These are phyloP conservation scores for Chlorella sorokiniana DNA, from an alignment of 139 green algal genomes.

Conservation along the genomic window DNA sequence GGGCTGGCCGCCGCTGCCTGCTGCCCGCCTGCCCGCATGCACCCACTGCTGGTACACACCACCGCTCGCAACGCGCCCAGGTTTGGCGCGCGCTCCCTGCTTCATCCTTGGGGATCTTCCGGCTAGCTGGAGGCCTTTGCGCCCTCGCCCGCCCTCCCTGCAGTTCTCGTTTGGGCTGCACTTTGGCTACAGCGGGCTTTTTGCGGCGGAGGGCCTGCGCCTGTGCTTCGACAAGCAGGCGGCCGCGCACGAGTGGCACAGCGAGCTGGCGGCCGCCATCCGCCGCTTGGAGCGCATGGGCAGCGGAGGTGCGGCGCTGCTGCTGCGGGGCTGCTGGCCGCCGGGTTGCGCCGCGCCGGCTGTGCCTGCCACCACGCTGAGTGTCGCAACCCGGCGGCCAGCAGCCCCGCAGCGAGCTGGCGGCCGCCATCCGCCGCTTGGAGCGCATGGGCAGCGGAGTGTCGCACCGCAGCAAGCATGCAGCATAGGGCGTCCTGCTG, in stretches of 20 bases:
- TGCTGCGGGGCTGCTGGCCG: not conserved
- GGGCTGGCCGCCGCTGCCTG: not conserved
- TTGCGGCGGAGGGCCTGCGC: conserved; percentile 8
- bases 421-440: not conserved
- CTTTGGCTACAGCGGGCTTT: conserved; percentile 20
- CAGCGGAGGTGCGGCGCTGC: conserved; percentile 2
- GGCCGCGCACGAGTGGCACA: conserved; percentile 11
- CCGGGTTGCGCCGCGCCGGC: no score
- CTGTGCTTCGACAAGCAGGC: conserved; percentile 24
- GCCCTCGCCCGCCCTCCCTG: not conserved
- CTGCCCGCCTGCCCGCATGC: no score
- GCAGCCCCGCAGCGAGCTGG: conserved; percentile 12
- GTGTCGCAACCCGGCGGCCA: not conserved
- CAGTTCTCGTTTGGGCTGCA: conserved; percentile 23
- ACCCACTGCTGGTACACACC: no score
- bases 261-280: not conserved
- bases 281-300: not conserved
- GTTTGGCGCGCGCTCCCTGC: no score
- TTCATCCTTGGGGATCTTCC: no score
- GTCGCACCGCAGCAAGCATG: no score
- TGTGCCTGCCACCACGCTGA: conserved; percentile 21
- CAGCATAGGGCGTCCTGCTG: no score
- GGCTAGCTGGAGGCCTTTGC: no score
- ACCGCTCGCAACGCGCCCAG: no score
- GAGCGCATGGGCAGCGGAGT: conserved; percentile 11